Evolutionary conservation across 768 basidiomycete species (phyloP), one percentile per base, ranked within the genome.

Genomic region (Suillus variegatus): DNA sequence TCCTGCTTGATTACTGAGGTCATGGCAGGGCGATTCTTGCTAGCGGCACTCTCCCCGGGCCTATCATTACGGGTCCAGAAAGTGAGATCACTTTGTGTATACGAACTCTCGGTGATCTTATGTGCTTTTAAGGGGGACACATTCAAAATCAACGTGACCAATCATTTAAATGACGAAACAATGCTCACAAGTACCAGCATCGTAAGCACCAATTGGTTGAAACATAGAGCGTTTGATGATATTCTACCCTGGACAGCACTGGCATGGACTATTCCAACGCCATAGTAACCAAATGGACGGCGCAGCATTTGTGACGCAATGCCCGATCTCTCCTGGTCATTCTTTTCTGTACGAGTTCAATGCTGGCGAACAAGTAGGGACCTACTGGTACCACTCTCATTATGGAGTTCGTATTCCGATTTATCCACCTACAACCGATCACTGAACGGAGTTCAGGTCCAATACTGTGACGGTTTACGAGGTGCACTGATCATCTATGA

Each of bases 381-480:
- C 52, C 16, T 32, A 54, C 28, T 54, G 52, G 52, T 54, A 54
- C 18, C 52, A 54, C 28, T 54, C 52, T 54, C 52, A 54, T 32
- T 32, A 54, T 54, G 52, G 52, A 54, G 28, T 54, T 54, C 18
- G 52, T 54, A 9, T 32, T 18, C 18, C 2, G 8, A 54, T 10
- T 54, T 32, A 32, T 12, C 5, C 28, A 32, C 16, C 9, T 32
- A 10, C 6, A 51, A 25, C 4, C 16, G 16, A 18, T 54, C 4
- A 20, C 18, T 32, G 28, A 54, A 28, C 5, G 1, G 0, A 54
- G 5, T 6, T 18, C 5, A 54, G 52, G 51, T 80, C 1, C 85
- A 86, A 67, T 86, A 86, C 64, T 87, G 86, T 60, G 86, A 87
- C 64, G 86, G 85, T 0, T 76, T 87, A 32, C 73, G 86, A 51